phyloP scores from a whole-genome alignment of 257 asterid genomes.

The Solanum boliviense region DNA sequence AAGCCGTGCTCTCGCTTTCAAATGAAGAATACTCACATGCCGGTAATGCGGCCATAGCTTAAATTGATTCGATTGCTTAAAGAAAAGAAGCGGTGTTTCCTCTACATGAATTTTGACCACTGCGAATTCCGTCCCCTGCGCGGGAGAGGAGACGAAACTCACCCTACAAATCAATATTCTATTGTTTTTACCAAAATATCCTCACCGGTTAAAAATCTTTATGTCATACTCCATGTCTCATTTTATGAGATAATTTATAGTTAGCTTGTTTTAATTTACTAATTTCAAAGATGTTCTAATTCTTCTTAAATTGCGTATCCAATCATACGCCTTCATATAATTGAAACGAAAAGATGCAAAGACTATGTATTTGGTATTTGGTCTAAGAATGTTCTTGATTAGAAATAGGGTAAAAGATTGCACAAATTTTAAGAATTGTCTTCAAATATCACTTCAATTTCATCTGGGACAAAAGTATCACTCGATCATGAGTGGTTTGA shows the following conservation, averaged over 20 bases:
- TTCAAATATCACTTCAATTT: no score
- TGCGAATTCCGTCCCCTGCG: not conserved
- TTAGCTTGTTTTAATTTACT: no score
- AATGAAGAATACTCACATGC: slow-evolving; percentile 1
- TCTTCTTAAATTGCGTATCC: no score
- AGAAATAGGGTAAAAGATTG: not conserved
- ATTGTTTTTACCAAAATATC: not conserved
- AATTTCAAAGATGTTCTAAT: no score
- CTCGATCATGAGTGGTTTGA: no score
- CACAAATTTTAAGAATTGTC: not conserved
- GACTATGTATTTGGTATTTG: not conserved
- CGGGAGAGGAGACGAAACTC: not conserved
- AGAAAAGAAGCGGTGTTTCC: slow-evolving; percentile 1
- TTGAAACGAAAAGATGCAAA: not conserved
- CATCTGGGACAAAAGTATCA: no score
- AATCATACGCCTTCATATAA: no score
- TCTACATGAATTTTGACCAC: not conserved
- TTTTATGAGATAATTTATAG: no score
- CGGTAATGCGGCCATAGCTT: not conserved
- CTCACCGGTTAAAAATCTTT: not conserved
- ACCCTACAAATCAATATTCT: not conserved
- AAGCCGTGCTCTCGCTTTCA: slow-evolving; percentile 3
- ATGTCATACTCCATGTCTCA: rapidly evolving
- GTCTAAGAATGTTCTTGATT: not conserved
- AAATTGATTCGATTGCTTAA: not conserved